Conservation (phyloP, 495 filamentous ascomycete genomes). For the Neurospora sp. region DNA sequence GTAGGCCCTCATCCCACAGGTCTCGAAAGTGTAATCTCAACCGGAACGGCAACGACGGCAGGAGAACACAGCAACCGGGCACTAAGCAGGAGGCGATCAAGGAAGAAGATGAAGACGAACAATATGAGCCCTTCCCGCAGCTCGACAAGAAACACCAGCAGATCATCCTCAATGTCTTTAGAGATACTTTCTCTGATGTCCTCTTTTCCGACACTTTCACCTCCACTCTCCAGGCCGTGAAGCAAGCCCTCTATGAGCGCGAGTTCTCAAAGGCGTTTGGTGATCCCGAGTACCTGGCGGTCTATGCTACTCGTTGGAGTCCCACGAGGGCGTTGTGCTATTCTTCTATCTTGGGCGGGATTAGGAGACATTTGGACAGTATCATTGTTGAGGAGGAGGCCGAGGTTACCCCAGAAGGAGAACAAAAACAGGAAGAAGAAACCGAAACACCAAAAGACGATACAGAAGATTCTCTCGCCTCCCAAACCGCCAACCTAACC, state of each 20-base stretch:
- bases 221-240: slow-evolving; percentile 63
- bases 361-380: slow-evolving; percentile 28
- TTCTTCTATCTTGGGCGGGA: slow-evolving; percentile 48
- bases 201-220: slow-evolving; percentile 27
- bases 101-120: slow-evolving; percentile 7
- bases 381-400: background rate
- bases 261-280: slow-evolving; percentile 79
- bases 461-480: background rate
- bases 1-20: background rate
- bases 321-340: slow-evolving; percentile 75
- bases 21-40: background rate
- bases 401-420: slow-evolving; percentile 3
- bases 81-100: background rate
- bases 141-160: slow-evolving; percentile 49
- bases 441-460: background rate
- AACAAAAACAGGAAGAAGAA: no score
- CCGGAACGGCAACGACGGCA: background rate
- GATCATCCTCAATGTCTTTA: slow-evolving; percentile 67
- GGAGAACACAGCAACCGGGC: background rate
- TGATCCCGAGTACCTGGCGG: slow-evolving; percentile 51
- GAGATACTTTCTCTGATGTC: slow-evolving; percentile 42
- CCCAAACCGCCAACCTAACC: background rate
- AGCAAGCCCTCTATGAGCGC: slow-evolving; percentile 70
- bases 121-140: slow-evolving; percentile 5
- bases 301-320: slow-evolving; percentile 84